Conservation (phyloP, 495 filamentous ascomycete species). For the Penicillium cinerascens region DNA sequence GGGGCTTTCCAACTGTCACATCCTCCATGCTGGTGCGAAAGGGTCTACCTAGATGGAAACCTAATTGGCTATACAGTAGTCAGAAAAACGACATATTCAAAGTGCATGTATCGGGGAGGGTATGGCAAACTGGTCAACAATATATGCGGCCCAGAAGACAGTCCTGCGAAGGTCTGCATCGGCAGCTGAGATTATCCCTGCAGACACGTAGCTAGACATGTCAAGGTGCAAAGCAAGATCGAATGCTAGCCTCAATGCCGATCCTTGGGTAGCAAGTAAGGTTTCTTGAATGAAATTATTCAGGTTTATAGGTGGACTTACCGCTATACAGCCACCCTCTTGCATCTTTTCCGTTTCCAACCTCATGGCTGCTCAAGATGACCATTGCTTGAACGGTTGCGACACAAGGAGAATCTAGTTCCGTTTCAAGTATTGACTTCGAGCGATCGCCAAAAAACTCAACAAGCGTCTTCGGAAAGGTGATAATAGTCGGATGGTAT, state of each 20-base stretch:
- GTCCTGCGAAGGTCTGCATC: constrained; percentile 30
- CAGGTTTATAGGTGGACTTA: constrained; percentile 4
- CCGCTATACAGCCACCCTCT: constrained; percentile 40
- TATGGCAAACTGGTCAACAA: constrained; percentile 30
- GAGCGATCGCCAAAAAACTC: constrained; percentile 33
- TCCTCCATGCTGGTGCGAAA: constrained; percentile 13
- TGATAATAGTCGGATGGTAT: constrained; percentile 23
- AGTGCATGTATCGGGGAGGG: no score
- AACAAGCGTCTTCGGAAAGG: constrained; percentile 25
- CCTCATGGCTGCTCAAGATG: constrained; percentile 32
- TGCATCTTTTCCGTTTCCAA: constrained; percentile 23
- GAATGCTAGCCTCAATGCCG: constrained; percentile 36
- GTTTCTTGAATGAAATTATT: no score
- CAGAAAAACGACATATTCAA: background rate
- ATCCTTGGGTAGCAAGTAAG: constrained; percentile 17
- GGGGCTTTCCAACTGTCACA: constrained; percentile 8
- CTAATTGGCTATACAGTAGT: constrained; percentile 22
- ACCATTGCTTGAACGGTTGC: constrained; percentile 36
- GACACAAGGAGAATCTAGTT: constrained; percentile 31
- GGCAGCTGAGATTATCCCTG: constrained; percentile 17
- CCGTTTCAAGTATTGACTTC: constrained; percentile 29
- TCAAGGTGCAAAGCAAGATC: constrained; percentile 38
- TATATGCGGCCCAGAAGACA: constrained; percentile 34
- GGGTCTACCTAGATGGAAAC: constrained; percentile 28
- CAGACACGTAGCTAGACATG: constrained; percentile 23